These are phyloP conservation scores for Mimosa bimucronata DNA, from an alignment of 306 rosid species.

Conservation along the genomic window DNA sequence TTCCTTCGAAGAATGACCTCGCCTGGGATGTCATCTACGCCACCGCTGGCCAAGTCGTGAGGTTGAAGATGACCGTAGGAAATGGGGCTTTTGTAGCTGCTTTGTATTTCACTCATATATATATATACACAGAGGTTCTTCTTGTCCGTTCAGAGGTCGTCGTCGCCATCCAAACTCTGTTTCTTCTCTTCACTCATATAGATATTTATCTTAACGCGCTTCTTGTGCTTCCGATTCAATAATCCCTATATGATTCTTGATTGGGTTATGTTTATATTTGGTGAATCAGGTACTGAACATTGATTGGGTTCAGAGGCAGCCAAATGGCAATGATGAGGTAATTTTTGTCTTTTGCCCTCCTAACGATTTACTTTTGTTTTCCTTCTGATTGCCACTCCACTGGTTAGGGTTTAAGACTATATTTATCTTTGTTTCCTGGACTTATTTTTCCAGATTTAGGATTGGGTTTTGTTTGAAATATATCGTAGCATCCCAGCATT, in stretches of 20 bases:
- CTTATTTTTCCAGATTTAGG: too few species aligned
- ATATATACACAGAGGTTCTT: too few species aligned
- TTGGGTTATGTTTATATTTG: too few species aligned
- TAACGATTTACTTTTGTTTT: not conserved
- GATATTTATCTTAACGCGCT: constrained; percentile 45
- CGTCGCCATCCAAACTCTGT: too few species aligned
- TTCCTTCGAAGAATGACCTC: too few species aligned
- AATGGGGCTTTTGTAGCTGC: too few species aligned
- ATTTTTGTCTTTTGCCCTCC: not conserved
- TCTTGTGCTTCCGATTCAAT: not conserved
- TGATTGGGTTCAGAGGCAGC: constrained; percentile 95
- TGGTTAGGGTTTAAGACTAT: not conserved
- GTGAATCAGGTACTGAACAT: constrained; percentile 66
- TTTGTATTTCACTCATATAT: too few species aligned
- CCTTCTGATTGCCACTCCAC: not conserved
- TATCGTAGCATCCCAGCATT: not conserved
- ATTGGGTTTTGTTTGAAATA: not conserved
- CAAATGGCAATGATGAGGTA: constrained; percentile 95
- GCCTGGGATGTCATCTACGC: too few species aligned
- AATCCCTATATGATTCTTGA: constrained; percentile 30
- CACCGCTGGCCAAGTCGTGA: too few species aligned
- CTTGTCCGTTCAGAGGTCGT: too few species aligned
- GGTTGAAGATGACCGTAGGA: too few species aligned
- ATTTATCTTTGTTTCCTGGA: constrained; percentile 3
- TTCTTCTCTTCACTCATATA: too few species aligned